Conservation (phyloP, 371 early-diverging fungal species). For the Mortierella polycephala region DNA sequence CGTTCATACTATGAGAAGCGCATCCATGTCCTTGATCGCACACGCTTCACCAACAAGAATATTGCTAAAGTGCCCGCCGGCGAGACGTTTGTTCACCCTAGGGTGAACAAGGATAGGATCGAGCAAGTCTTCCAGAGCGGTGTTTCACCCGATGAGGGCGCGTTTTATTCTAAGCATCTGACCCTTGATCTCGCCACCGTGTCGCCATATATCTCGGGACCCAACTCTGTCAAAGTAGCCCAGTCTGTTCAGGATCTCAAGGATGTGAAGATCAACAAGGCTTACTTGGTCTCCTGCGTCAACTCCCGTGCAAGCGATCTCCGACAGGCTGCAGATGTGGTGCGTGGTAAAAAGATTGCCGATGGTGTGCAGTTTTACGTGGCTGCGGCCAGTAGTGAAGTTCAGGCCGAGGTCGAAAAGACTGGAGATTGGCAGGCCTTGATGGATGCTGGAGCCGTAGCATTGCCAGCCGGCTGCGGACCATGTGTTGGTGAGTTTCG, state of each 20-base stretch:
- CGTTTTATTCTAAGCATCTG: constrained; percentile 86
- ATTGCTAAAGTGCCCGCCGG: constrained; percentile 54
- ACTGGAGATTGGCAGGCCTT: constrained; percentile 90
- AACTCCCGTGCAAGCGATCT: constrained; percentile 92
- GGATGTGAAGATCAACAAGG: constrained; percentile 88
- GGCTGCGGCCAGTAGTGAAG: constrained; percentile 92
- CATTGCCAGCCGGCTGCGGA: constrained; percentile 95
- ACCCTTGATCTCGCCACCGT: constrained; percentile 89
- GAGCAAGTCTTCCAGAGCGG: constrained; percentile 64
- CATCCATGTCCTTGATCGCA: constrained; percentile 65
- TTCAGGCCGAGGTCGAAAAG: constrained; percentile 85
- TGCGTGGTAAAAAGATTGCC: constrained; percentile 79
- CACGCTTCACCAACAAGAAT: constrained; percentile 65
- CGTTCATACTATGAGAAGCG: constrained; percentile 78
- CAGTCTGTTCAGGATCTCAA: constrained; percentile 81
- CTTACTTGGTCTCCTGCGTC: constrained; percentile 94
- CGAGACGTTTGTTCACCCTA: constrained; percentile 69
- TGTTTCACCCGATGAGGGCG: constrained; percentile 69
- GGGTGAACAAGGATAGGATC: constrained; percentile 77
- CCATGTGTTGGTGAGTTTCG: constrained; percentile 88
- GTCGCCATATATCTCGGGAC: constrained; percentile 91
- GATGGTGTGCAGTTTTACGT: constrained; percentile 95
- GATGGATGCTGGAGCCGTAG: constrained; percentile 89
- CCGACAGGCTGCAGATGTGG: constrained; percentile 86
- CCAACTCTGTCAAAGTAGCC: constrained; percentile 93